Conservation (phyloP, 148 eudicot species). For the Camellia lanceoleosa region DNA sequence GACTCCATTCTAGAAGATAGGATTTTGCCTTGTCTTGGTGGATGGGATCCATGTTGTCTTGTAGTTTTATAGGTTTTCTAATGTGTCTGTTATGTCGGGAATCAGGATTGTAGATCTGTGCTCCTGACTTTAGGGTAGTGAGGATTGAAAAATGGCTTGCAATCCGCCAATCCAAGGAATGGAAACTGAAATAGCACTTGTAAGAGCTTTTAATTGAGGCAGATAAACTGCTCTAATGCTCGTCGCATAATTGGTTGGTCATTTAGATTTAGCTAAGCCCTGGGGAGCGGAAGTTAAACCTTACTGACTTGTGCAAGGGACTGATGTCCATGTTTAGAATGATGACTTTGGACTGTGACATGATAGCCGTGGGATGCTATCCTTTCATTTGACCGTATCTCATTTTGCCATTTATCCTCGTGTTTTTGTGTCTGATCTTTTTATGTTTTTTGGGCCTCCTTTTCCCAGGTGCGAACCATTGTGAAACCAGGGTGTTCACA, state of each 20-base stretch:
- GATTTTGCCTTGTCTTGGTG: background rate
- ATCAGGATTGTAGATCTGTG: background rate
- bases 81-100: background rate
- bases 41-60: background rate
- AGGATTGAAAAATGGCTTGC: background rate
- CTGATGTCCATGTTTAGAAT: background rate
- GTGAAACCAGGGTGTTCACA: constrained; percentile 96
- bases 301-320: background rate
- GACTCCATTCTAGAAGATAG: too few species aligned
- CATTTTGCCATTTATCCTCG: background rate
- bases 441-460: background rate
- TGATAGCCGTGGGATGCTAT: background rate
- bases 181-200: background rate
- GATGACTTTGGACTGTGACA: background rate
- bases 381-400: background rate
- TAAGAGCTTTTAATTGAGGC: background rate
- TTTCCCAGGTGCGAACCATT: constrained; percentile 64
- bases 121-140: background rate
- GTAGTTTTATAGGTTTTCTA: background rate
- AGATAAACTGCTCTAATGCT: constrained; percentile 1
- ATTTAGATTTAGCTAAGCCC: too few species aligned
- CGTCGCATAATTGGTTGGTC: background rate
- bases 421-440: background rate
- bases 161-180: background rate
- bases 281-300: too few species aligned